Evolutionary conservation across 345 rosid genomes (phyloP).

Genomic region (Pistacia vera): DNA sequence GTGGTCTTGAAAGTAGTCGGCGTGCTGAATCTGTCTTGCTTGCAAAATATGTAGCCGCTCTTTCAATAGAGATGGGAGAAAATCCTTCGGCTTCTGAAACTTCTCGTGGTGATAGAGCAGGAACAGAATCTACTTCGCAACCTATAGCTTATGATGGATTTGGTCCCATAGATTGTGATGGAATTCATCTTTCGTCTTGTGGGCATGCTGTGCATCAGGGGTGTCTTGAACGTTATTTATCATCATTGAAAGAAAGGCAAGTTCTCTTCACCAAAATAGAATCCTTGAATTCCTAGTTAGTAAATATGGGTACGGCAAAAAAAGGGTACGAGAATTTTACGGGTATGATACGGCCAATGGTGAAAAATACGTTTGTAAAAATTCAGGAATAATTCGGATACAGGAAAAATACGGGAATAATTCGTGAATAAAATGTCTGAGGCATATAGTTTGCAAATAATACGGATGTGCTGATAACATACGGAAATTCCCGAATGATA

Average conservation of each 20-base stretch:
- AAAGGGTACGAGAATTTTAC: too few relatives aligned
- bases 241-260: constrained; percentile 85
- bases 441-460: too few relatives aligned
- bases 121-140: constrained; percentile 38
- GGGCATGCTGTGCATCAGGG: constrained; percentile 97
- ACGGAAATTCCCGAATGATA: too few relatives aligned
- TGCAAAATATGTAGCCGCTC: constrained; percentile 50
- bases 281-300: neutral
- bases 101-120: constrained; percentile 26
- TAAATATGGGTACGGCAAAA: too few relatives aligned
- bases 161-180: constrained; percentile 82
- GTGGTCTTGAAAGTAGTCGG: constrained; percentile 30
- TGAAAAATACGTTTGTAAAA: too few relatives aligned
- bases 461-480: too few relatives aligned
- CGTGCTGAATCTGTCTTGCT: constrained; percentile 49
- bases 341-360: too few relatives aligned
- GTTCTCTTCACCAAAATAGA: constrained; percentile 11
- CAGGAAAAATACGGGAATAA: too few relatives aligned
- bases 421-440: too few relatives aligned
- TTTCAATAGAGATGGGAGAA: constrained; percentile 47
- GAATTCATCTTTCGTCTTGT: constrained; percentile 85
- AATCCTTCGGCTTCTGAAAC: constrained; percentile 46
- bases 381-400: too few relatives aligned
- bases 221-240: constrained; percentile 82
- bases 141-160: constrained; percentile 54